These are phyloP conservation scores for Komagataella ulmi DNA, from an alignment of 805 yeast genomes.

Conservation along the genomic window DNA sequence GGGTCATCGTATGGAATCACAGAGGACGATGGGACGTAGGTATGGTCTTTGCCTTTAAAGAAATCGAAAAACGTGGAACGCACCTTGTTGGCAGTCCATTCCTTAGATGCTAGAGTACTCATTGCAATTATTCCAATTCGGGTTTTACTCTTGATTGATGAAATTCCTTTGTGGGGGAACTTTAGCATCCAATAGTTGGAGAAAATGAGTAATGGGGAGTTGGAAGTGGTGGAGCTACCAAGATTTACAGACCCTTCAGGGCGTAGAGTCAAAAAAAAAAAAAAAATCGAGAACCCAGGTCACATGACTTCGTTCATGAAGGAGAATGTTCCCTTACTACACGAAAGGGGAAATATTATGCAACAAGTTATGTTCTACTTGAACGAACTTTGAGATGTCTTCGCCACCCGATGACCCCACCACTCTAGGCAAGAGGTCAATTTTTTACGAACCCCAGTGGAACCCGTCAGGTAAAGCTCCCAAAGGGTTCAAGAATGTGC, in stretches of 20 bases:
- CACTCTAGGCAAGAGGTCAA: conserved; percentile 32
- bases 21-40: conserved; percentile 82
- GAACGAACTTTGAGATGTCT: background rate
- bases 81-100: conserved; percentile 36
- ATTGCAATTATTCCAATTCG: background rate
- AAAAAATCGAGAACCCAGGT: background rate
- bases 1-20: conserved; percentile 98
- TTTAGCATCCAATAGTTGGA: background rate
- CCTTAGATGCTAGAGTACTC: background rate
- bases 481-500: conserved; percentile 11
- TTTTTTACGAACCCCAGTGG: conserved; percentile 55
- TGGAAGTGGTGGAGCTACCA: background rate
- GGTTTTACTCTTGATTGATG: background rate
- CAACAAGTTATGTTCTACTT: background rate
- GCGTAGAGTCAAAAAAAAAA: background rate
- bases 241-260: background rate
- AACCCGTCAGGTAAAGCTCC: conserved; percentile 51
- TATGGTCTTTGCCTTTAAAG: conserved; percentile 59
- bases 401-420: conserved; percentile 7
- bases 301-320: background rate
- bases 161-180: background rate
- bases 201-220: background rate
- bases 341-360: background rate
- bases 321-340: background rate
- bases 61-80: conserved; percentile 79